phyloP scores from a whole-genome alignment of 1,139 yeast species.

The Pichia sp. region DNA sequence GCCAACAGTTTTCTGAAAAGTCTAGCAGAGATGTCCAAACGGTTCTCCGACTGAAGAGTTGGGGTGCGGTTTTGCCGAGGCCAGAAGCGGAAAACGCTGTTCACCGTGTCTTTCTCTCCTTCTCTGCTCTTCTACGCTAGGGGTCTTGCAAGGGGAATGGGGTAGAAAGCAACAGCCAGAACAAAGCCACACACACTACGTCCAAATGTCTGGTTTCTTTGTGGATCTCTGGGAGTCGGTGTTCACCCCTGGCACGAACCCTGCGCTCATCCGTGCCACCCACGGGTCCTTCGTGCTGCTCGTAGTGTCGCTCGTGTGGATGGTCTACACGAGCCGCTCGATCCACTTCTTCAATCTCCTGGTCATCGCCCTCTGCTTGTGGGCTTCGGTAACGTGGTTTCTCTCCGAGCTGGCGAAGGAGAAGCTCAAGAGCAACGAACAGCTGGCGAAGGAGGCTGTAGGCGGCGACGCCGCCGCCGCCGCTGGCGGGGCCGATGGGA shows the following conservation, averaged over 20 bases:
- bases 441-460: conserved; percentile 26
- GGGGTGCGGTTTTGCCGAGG: too few species aligned
- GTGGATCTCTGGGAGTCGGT: conserved; percentile 84
- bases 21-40: too few species aligned
- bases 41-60: too few species aligned
- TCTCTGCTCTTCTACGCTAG: too few species aligned
- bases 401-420: conserved; percentile 60
- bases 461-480: background rate
- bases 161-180: background rate
- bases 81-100: too few species aligned
- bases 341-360: conserved; percentile 75
- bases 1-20: too few species aligned
- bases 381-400: conserved; percentile 87
- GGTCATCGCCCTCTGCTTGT: conserved; percentile 63
- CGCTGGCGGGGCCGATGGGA: background rate
- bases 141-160: background rate
- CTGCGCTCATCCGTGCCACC: conserved; percentile 78
- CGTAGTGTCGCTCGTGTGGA: conserved; percentile 45
- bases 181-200: background rate
- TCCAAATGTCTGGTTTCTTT: conserved; percentile 41
- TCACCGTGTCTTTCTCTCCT: too few species aligned
- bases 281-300: conserved; percentile 63
- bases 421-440: conserved; percentile 42
- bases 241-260: conserved; percentile 92
- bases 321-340: conserved; percentile 61